These are phyloP conservation scores for Fusarium sp. DNA, from an alignment of 2,329 filamentous ascomycete genomes.

Conservation along the genomic window DNA sequence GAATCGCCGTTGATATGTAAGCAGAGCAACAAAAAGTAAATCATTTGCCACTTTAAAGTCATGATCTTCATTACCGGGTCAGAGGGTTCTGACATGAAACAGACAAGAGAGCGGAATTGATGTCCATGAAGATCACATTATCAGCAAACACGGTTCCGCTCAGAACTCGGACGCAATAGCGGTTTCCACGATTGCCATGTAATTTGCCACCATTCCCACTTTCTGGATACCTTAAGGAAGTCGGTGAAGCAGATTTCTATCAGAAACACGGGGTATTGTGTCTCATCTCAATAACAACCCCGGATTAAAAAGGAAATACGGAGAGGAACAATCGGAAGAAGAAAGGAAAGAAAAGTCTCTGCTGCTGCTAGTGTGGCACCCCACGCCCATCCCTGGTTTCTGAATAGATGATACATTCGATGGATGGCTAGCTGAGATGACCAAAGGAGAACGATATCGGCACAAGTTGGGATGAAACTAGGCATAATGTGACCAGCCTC, in stretches of 20 bases:
- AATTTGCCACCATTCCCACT: constrained; percentile 42
- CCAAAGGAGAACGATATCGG: constrained; percentile 3
- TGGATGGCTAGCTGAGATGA: neutral
- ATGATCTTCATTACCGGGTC: constrained; percentile 18
- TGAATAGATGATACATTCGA: neutral
- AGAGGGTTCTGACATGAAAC: constrained; percentile 12
- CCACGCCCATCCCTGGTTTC: constrained; percentile 12
- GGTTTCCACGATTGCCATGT: constrained; percentile 19
- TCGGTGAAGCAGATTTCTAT: constrained; percentile 42
- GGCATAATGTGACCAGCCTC: constrained; percentile 17
- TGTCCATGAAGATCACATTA: constrained; percentile 24
- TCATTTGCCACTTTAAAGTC: constrained; percentile 22
- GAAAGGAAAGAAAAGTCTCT: constrained; percentile 22
- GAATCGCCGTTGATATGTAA: constrained; percentile 7
- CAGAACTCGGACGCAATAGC: neutral
- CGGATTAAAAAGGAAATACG: constrained; percentile 38
- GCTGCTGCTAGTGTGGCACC: constrained; percentile 20
- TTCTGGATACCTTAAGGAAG: constrained; percentile 21
- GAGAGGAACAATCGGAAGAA: constrained; percentile 26
- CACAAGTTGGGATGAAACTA: constrained; percentile 14
- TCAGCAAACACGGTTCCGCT: constrained; percentile 22
- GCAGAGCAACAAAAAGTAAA: constrained; percentile 1
- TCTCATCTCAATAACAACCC: constrained; percentile 32
- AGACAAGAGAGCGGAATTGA: constrained; percentile 17
- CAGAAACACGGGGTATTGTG: constrained; percentile 25